Evolutionary conservation across 2,329 filamentous ascomycete genomes (phyloP).

Genomic region (Xylariales sp.): DNA sequence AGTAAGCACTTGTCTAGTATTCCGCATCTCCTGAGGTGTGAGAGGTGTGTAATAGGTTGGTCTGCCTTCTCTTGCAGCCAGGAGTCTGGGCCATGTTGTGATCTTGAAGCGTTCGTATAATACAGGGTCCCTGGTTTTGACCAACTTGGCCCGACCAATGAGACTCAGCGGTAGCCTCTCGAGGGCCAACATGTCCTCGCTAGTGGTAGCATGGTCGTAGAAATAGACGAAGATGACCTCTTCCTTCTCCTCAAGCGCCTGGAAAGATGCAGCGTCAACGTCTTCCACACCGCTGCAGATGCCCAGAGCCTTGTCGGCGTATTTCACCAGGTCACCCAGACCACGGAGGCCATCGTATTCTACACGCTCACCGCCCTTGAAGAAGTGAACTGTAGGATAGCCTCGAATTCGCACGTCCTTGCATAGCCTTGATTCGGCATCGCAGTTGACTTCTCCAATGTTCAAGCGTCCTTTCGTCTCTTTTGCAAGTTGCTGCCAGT

Average conservation of each 20-base stretch:
- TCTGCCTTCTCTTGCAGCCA: conserved; percentile 84
- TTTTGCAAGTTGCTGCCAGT: conserved; percentile 83
- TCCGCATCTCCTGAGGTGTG: conserved; percentile 87
- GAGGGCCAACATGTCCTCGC: conserved; percentile 84
- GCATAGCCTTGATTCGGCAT: conserved; percentile 79
- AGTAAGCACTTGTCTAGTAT: conserved; percentile 70
- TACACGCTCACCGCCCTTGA: conserved; percentile 83
- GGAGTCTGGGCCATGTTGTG: conserved; percentile 88
- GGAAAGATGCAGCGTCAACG: conserved; percentile 71
- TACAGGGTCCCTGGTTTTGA: conserved; percentile 78
- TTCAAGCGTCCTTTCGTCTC: conserved; percentile 89
- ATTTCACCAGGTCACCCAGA: conserved; percentile 82
- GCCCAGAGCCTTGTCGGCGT: conserved; percentile 80
- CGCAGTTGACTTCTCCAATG: conserved; percentile 94
- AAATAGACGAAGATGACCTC: conserved; percentile 97
- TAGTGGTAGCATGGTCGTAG: conserved; percentile 91
- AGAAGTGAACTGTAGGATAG: conserved; percentile 89
- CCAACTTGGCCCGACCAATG: conserved; percentile 85
- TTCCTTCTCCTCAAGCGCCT: conserved; percentile 82
- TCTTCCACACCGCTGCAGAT: conserved; percentile 73
- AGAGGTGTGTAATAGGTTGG: conserved; percentile 86
- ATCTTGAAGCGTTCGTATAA: conserved; percentile 87
- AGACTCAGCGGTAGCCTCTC: conserved; percentile 82
- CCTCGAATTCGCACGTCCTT: conserved; percentile 77
- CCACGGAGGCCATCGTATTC: conserved; percentile 92